A percentile compares a stretch with the other conserved stretches of the same genome.
phyloP scores from a whole-genome alignment of 169 alveolate genomes.

The Plasmodium gallinaceum region DNA sequence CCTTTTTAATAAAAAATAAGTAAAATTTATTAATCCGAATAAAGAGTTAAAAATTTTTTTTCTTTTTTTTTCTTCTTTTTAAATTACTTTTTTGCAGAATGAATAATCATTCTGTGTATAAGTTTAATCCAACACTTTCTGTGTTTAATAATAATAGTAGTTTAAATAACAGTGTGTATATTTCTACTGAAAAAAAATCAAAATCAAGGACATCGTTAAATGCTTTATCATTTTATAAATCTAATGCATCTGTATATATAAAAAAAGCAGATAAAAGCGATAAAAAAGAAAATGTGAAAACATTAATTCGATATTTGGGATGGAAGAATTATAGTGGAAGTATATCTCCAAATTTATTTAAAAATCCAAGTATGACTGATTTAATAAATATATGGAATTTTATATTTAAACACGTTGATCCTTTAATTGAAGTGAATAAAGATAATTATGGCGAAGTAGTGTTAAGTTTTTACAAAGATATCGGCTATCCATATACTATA shows the following conservation, averaged over 20 bases:
- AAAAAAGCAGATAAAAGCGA: constrained; percentile 71
- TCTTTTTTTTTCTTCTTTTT: background rate
- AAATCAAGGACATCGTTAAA: constrained; percentile 68
- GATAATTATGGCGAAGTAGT: constrained; percentile 78
- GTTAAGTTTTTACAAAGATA: constrained; percentile 80
- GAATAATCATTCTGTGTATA: constrained; percentile 77
- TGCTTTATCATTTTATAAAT: constrained; percentile 57
- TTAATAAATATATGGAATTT: constrained; percentile 76
- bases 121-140: constrained; percentile 59
- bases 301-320: constrained; percentile 74
- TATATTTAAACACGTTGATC: constrained; percentile 76
- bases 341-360: constrained; percentile 72
- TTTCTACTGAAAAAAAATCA: constrained; percentile 63
- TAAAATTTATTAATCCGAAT: background rate
- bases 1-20: too few relatives aligned
- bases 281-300: constrained; percentile 74
- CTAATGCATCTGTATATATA: constrained; percentile 74
- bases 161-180: constrained; percentile 55
- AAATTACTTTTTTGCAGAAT: constrained; percentile 8
- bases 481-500: constrained; percentile 86
- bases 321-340: constrained; percentile 75
- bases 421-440: constrained; percentile 72
- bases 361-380: constrained; percentile 77
- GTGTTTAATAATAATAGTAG: constrained; percentile 54
- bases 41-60: background rate